Base-by-base conservation (phyloP, 768 basidiomycete species). In the Naganishia kalamii region DNA sequence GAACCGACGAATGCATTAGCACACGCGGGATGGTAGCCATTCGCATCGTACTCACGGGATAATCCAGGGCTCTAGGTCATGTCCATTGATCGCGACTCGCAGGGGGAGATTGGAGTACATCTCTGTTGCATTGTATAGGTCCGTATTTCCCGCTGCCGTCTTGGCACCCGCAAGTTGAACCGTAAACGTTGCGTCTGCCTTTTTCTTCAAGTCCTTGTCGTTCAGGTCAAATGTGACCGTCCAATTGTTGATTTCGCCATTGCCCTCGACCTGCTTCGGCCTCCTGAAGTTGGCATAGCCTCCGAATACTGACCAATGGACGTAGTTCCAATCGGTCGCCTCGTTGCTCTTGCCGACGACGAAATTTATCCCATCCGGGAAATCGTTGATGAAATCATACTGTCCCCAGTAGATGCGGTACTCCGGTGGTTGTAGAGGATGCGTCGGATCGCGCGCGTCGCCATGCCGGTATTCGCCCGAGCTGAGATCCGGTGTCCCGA, bases 381-480 rank as follows among this genome's bases (percentile, higher is more conserved):
- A 73, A 50, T 73, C 72, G 35, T 19, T 68, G 40, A 52, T 32
- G 63, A 69, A 73, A 51, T 73, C 72, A 40, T 68, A 71, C 5
- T 57, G 66, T 5, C 70, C 72, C 69, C 69, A 73, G 68, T 73
- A 73, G 12, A 44, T 44, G 17, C 72, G 63, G 57, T 71, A 70
- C 51, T 71, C 63, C 19, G 57, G 49, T n/a, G 63, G 68, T n/a
- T 70, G 70, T 1, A 69, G 54, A 1, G 72, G 35, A 23, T 69
- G 69, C 30, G 41, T 65, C 3, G 62, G 65, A 62, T 73, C 71
- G 19, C 25, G 35, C 1, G 52, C 66, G 54, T 52, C 62, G 10
- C 72, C 72, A 47, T 73, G 72, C 43, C 46, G 30, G 63, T 44
- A 73, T 65, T 73, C 72, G 33, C 72, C 71, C 13, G 69, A 67